Conservation (phyloP, 805 yeast genomes). For the Myxozyma monticola region DNA sequence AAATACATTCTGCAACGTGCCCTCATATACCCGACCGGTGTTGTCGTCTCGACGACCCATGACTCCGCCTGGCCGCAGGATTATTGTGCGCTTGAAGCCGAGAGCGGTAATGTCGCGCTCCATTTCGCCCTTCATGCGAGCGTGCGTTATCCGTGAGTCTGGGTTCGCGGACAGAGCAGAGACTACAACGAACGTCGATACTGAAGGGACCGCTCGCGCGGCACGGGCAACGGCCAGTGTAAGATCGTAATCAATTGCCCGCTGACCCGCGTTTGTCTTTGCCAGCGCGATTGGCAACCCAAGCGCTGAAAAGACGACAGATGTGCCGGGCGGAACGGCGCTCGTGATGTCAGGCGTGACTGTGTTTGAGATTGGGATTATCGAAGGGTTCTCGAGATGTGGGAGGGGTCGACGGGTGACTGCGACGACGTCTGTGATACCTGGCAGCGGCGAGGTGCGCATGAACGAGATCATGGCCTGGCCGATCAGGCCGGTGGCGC, state of each 20-base stretch:
- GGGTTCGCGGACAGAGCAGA: slow-evolving; percentile 65
- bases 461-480: slow-evolving; percentile 51
- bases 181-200: slow-evolving; percentile 61
- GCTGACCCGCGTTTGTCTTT: slow-evolving; percentile 69
- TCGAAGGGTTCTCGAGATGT: slow-evolving; percentile 8
- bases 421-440: slow-evolving; percentile 47
- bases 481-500: slow-evolving; percentile 83
- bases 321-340: slow-evolving; percentile 33
- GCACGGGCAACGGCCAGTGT: slow-evolving; percentile 67
- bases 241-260: slow-evolving; percentile 70
- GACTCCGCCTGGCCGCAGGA: slow-evolving; percentile 71
- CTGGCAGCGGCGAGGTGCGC: slow-evolving; percentile 41
- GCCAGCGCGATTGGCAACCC: slow-evolving; percentile 72
- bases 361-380: slow-evolving; percentile 54
- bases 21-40: slow-evolving; percentile 14
- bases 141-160: slow-evolving; percentile 58
- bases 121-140: slow-evolving; percentile 68
- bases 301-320: slow-evolving; percentile 57
- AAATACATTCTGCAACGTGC: slow-evolving; percentile 3
- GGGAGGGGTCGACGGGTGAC: slow-evolving; percentile 15
- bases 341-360: slow-evolving; percentile 29
- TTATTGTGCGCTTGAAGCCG: slow-evolving; percentile 66
- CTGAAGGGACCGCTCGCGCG: slow-evolving; percentile 66
- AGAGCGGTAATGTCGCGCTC: slow-evolving; percentile 66
- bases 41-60: slow-evolving; percentile 39